phyloP scores from a whole-genome alignment of 768 basidiomycete species.

The Clitopilus hobsonii region DNA sequence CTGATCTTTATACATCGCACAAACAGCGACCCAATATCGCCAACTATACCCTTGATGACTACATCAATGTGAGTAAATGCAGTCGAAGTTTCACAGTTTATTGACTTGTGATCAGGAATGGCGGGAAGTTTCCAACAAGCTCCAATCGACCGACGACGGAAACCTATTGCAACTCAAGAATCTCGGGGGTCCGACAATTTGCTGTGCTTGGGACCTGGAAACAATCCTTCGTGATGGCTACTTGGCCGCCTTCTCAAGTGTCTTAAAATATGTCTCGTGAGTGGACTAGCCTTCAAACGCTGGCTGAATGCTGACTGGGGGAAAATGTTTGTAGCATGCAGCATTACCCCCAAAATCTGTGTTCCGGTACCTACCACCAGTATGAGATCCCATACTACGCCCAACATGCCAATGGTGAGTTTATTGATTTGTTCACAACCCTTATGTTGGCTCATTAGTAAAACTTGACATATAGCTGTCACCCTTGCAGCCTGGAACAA shows the following conservation, averaged over 20 bases:
- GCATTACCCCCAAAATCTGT: constrained; percentile 51
- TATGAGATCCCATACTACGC: constrained; percentile 38
- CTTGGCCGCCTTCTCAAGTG: constrained; percentile 26
- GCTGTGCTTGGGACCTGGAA: constrained; percentile 46
- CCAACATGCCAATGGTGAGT: constrained; percentile 41
- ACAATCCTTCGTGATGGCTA: constrained; percentile 38
- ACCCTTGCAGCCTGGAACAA: constrained; percentile 40
- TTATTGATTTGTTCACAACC: background rate
- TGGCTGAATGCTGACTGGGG: background rate
- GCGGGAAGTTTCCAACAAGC: constrained; percentile 25
- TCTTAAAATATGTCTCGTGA: constrained; percentile 46
- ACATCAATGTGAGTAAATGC: constrained; percentile 32
- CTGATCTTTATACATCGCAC: constrained; percentile 53
- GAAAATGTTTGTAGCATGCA: constrained; percentile 32
- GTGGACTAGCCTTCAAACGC: constrained; percentile 11
- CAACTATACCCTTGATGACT: constrained; percentile 44
- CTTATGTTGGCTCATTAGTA: background rate
- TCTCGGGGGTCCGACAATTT: constrained; percentile 46
- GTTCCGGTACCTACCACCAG: constrained; percentile 23
- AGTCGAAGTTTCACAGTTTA: background rate
- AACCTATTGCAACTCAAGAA: constrained; percentile 32
- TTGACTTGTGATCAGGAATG: constrained; percentile 34
- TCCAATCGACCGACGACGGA: constrained; percentile 32
- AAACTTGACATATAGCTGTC: constrained; percentile 23
- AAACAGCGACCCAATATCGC: constrained; percentile 30